phyloP scores from a whole-genome alignment of 176 grass and related monocot species.

The Thalia dealbata region DNA sequence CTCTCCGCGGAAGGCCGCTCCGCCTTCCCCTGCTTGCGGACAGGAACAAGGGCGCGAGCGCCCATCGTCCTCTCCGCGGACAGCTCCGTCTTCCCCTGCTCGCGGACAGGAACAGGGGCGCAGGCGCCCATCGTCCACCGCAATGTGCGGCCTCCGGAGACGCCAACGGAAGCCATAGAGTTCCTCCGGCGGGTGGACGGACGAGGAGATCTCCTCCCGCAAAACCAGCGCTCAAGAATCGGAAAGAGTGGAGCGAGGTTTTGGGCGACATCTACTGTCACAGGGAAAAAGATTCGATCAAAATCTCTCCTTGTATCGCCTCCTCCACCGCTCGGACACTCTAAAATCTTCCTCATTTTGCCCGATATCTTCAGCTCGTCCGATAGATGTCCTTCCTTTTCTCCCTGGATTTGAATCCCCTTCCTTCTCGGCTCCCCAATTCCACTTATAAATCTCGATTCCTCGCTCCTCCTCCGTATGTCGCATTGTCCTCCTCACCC shows the following conservation, averaged over 20 bases:
- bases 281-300: conserved; percentile 13
- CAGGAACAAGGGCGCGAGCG: too few species aligned
- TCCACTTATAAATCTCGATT: neutral
- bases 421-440: neutral
- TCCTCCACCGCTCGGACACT: conserved; percentile 1
- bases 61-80: too few species aligned
- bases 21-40: too few species aligned
- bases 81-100: too few species aligned
- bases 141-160: too few species aligned
- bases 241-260: conserved; percentile 15
- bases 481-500: neutral
- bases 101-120: too few species aligned
- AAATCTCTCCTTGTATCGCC: neutral
- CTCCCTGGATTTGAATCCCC: neutral
- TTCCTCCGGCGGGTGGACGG: too few species aligned
- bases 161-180: too few species aligned
- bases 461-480: neutral
- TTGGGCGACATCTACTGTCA: neutral
- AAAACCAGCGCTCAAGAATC: neutral
- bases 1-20: too few species aligned
- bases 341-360: neutral
- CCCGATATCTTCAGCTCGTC: neutral
- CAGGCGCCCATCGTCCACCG: too few species aligned
- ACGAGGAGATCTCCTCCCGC: neutral
- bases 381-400: neutral